These are phyloP conservation scores for Fragaria iinumae DNA, from an alignment of 306 rosid genomes.

Conservation along the genomic window DNA sequence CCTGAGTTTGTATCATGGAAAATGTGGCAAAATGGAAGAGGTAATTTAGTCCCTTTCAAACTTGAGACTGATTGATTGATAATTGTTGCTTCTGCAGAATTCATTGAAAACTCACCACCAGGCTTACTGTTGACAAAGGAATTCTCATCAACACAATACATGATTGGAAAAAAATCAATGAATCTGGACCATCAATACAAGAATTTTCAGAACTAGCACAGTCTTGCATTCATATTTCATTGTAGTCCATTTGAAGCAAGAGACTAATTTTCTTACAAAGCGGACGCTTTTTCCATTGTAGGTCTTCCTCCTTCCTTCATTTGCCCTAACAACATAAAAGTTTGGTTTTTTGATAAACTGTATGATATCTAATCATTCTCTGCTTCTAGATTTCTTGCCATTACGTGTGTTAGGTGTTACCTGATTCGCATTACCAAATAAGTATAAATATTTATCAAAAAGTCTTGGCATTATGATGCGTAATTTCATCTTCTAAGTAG, in stretches of 20 bases:
- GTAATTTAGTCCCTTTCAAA: constrained; percentile 16
- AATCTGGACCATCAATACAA: background rate
- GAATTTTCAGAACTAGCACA: background rate
- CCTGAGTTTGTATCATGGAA: constrained; percentile 25
- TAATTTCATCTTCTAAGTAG: background rate
- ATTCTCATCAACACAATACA: background rate
- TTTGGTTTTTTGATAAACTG: background rate
- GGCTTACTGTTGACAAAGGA: constrained; percentile 9
- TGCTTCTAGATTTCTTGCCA: background rate
- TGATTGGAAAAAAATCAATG: background rate
- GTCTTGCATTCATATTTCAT: background rate
- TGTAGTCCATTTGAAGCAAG: background rate
- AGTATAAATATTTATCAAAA: background rate
- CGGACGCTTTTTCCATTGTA: background rate
- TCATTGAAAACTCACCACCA: constrained; percentile 1
- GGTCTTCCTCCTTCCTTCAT: background rate
- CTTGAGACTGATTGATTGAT: constrained; percentile 20
- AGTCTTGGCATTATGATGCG: background rate
- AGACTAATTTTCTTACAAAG: background rate
- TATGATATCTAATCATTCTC: background rate
- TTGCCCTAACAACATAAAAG: background rate
- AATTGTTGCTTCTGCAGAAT: constrained; percentile 32
- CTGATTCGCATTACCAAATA: background rate
- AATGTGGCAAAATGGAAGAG: constrained; percentile 38
- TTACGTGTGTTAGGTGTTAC: background rate